phyloP scores from a whole-genome alignment of 768 basidiomycete genomes.

The Serendipita vermifera region DNA sequence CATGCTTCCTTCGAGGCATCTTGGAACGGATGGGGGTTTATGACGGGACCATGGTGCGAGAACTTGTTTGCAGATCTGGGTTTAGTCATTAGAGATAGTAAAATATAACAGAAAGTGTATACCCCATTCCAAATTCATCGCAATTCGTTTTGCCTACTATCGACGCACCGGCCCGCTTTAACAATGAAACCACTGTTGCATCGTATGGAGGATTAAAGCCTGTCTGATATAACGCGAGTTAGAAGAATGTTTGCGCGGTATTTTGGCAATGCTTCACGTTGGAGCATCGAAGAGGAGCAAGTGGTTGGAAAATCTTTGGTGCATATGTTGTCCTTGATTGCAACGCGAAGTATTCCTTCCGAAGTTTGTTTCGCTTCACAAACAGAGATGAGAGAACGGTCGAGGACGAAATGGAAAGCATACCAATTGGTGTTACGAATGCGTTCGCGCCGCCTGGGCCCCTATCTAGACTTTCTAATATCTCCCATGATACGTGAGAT shows the following conservation, averaged over 20 bases:
- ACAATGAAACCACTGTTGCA: conserved; percentile 63
- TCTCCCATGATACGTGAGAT: neutral
- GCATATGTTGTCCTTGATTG: conserved; percentile 81
- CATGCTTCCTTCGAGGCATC: conserved; percentile 16
- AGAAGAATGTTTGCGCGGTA: neutral
- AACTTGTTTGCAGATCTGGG: conserved; percentile 64
- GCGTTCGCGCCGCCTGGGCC: neutral
- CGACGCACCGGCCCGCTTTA: conserved; percentile 50
- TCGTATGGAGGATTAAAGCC: conserved; percentile 72
- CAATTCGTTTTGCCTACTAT: conserved; percentile 86
- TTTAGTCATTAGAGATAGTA: neutral
- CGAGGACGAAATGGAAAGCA: no score
- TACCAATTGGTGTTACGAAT: neutral
- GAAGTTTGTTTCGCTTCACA: no score
- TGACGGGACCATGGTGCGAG: conserved; percentile 59
- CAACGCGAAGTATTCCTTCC: conserved; percentile 47
- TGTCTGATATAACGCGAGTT: conserved; percentile 20
- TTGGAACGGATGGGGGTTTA: conserved; percentile 50
- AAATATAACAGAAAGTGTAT: conserved; percentile 18
- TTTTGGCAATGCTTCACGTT: conserved; percentile 28
- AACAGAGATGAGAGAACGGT: no score
- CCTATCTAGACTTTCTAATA: neutral
- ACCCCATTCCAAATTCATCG: conserved; percentile 99
- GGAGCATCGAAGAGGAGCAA: conserved; percentile 66
- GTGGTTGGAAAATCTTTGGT: conserved; percentile 52